Evolutionary conservation across 768 basidiomycete species (phyloP).

Genomic region (Tephrocybe sp.): DNA sequence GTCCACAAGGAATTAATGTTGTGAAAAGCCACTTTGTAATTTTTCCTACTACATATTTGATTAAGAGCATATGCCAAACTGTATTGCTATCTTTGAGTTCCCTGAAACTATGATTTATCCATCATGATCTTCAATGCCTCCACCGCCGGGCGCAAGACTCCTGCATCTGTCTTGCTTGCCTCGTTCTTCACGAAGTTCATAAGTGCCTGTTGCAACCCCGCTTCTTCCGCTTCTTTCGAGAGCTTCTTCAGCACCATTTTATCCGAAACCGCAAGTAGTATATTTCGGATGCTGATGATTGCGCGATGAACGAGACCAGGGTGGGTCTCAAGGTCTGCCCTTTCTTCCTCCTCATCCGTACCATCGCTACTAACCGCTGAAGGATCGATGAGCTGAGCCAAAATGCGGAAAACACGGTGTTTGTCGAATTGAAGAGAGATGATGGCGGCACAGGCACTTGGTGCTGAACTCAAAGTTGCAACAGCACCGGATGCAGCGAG

Average conservation of each 20-base stretch:
- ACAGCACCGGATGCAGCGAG: conserved; percentile 91
- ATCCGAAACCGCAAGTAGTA: conserved; percentile 48
- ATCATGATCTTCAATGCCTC: conserved; percentile 47
- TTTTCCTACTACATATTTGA: too few species aligned
- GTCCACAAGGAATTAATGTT: too few species aligned
- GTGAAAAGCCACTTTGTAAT: too few species aligned
- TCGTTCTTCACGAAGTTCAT: conserved; percentile 46
- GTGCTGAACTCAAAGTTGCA: conserved; percentile 71
- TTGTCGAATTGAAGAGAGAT: conserved; percentile 64
- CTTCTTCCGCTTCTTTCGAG: conserved; percentile 49
- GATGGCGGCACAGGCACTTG: conserved; percentile 60
- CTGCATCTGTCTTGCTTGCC: conserved; percentile 28
- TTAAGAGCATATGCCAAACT: too few species aligned
- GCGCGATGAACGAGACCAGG: conserved; percentile 77
- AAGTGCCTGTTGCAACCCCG: conserved; percentile 56
- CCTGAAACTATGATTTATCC: conserved; percentile 9
- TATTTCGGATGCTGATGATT: conserved; percentile 69
- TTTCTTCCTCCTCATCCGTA: conserved; percentile 34
- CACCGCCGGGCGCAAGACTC: conserved; percentile 45
- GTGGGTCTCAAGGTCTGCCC: conserved; percentile 36
- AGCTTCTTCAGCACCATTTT: conserved; percentile 38
- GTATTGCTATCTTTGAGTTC: too few species aligned
- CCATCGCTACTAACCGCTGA: conserved; percentile 33
- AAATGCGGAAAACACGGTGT: conserved; percentile 60
- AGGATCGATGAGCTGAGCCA: conserved; percentile 70